Conservation (phyloP, 306 rosid genomes). For the Medicago lupulina region DNA sequence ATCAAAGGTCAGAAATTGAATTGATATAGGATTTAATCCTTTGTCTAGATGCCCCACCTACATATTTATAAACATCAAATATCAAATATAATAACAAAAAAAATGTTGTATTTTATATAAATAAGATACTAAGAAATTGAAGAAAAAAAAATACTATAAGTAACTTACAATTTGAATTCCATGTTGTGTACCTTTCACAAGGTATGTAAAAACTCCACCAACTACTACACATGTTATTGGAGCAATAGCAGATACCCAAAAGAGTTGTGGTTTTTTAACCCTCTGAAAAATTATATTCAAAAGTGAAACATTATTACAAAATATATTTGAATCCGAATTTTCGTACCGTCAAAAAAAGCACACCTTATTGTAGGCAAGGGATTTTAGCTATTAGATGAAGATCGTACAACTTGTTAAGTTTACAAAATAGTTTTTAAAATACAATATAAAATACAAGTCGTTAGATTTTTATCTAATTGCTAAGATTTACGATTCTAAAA, state of each 20-base stretch:
- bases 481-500: neutral
- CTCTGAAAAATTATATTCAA: constrained; percentile 53
- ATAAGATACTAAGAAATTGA: neutral
- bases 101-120: neutral
- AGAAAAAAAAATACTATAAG: too few species aligned
- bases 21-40: constrained; percentile 79
- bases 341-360: neutral
- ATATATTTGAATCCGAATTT: neutral
- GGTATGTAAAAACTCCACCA: constrained; percentile 63
- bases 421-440: neutral
- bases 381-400: neutral
- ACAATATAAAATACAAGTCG: neutral
- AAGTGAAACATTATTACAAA: constrained; percentile 3
- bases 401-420: neutral
- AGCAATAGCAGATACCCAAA: constrained; percentile 84
- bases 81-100: neutral
- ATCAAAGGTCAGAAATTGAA: constrained; percentile 58
- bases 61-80: neutral
- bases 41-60: constrained; percentile 83
- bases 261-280: constrained; percentile 63
- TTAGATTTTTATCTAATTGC: neutral
- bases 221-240: constrained; percentile 66
- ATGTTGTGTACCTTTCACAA: constrained; percentile 58
- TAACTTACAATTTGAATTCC: constrained; percentile 73
- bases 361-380: too few species aligned